Conservation (phyloP, 1,139 yeast species). For the Saccharomyces hybrid region DNA sequence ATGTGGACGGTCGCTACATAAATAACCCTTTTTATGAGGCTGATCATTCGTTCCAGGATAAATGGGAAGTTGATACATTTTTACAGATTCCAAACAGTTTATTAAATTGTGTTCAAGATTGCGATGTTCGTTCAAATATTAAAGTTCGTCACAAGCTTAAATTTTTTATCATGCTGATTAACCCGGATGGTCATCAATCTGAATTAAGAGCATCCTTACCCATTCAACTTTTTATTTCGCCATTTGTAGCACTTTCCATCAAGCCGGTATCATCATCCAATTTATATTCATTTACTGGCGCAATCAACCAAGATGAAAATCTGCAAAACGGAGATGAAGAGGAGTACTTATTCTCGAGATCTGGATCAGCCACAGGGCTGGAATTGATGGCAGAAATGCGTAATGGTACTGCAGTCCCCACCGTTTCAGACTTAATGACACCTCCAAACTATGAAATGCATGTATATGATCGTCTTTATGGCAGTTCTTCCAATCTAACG, state of each 20-base stretch:
- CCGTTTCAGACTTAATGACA: conserved; percentile 40
- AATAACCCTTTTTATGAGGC: conserved; percentile 4
- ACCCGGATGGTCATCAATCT: conserved; percentile 54
- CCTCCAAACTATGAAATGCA: conserved; percentile 88
- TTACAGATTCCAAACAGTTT: conserved; percentile 64
- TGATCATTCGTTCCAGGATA: conserved; percentile 39
- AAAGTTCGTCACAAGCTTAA: conserved; percentile 57
- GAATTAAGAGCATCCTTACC: conserved; percentile 66
- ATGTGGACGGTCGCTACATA: neutral
- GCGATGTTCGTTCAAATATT: conserved; percentile 49
- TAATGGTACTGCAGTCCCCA: conserved; percentile 12
- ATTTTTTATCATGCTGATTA: conserved; percentile 46
- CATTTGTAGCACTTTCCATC: conserved; percentile 45
- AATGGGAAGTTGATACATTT: conserved; percentile 63
- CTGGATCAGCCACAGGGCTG: conserved; percentile 26
- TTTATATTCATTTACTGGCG: conserved; percentile 12
- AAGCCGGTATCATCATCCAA: conserved; percentile 9
- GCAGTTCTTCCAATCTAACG: conserved; percentile 38
- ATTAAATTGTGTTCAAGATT: conserved; percentile 76
- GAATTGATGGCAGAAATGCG: conserved; percentile 3
- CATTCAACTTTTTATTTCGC: conserved; percentile 53
- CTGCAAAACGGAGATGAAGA: conserved; percentile 14
- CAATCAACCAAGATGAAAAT: conserved; percentile 15
- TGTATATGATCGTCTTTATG: conserved; percentile 77
- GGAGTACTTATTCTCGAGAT: conserved; percentile 30